Percentiles rank a stretch among this genome's conserved stretches.
These are phyloP conservation scores for Musa itinerans DNA, from an alignment of 176 grass and related monocot species.

Conservation along the genomic window DNA sequence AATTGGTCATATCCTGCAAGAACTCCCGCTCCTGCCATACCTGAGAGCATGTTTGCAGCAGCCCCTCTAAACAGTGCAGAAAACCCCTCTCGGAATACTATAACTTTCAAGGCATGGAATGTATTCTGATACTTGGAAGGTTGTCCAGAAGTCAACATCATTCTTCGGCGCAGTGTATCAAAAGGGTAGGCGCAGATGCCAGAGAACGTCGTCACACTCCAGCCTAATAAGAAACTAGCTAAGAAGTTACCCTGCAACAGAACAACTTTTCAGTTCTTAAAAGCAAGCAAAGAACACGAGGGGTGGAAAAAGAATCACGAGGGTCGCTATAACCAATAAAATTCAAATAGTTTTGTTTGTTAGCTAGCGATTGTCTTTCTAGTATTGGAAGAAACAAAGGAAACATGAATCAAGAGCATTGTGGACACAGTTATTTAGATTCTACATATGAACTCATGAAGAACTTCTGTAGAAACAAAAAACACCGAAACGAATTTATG, in stretches of 20 bases:
- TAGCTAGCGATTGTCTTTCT: too few relatives aligned
- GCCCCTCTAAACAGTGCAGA: constrained; percentile 63
- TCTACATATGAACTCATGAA: too few relatives aligned
- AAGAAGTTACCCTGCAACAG: constrained; percentile 76
- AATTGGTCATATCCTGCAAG: constrained; percentile 78
- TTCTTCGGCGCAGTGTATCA: constrained; percentile 79
- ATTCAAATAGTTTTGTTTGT: too few relatives aligned
- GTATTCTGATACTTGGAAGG: constrained; percentile 60
- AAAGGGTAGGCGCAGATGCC: constrained; percentile 78
- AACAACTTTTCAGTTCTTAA: not conserved
- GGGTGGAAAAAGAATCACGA: too few relatives aligned
- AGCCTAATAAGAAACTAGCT: constrained; percentile 74
- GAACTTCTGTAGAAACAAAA: too few relatives aligned
- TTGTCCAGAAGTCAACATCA: constrained; percentile 83
- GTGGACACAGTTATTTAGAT: too few relatives aligned
- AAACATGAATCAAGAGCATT: too few relatives aligned
- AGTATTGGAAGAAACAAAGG: too few relatives aligned
- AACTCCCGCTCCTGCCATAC: constrained; percentile 88
- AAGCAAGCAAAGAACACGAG: too few relatives aligned
- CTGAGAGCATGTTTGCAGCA: constrained; percentile 75
- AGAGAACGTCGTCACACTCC: constrained; percentile 86
- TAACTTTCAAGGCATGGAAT: constrained; percentile 58
- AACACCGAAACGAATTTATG: too few relatives aligned
- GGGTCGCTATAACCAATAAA: too few relatives aligned
- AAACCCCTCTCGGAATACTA: constrained; percentile 60